Conservation (phyloP, 768 basidiomycete species). For the Suillus cothurnatus region DNA sequence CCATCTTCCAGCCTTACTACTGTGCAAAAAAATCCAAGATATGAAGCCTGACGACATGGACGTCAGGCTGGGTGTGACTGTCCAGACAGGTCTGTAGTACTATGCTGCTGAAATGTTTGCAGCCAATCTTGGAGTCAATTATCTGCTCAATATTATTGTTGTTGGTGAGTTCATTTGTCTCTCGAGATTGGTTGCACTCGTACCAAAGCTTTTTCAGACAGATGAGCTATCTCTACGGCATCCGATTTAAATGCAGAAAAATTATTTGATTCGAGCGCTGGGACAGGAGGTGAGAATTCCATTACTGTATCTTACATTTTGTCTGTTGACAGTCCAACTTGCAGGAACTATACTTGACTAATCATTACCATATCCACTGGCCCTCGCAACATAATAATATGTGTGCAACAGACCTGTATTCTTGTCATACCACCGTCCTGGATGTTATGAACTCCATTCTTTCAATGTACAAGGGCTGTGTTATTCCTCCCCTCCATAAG, state of each 20-base stretch:
- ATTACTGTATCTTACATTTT: background rate
- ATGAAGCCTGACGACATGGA: too few species aligned
- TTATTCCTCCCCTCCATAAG: constrained; percentile 68
- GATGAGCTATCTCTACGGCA: constrained; percentile 86
- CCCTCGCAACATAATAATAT: constrained; percentile 88
- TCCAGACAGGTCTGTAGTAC: too few species aligned
- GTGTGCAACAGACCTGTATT: constrained; percentile 76
- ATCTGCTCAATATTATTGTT: too few species aligned
- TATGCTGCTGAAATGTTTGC: too few species aligned
- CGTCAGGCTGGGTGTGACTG: too few species aligned
- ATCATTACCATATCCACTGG: constrained; percentile 88
- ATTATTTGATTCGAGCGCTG: constrained; percentile 76
- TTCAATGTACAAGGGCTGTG: constrained; percentile 70
- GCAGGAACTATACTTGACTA: constrained; percentile 82
- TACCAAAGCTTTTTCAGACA: too few species aligned
- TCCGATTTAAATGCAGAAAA: constrained; percentile 68
- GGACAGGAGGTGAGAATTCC: constrained; percentile 58
- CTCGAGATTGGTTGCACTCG: too few species aligned
- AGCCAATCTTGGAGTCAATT: too few species aligned
- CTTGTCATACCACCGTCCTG: constrained; percentile 75
- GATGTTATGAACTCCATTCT: constrained; percentile 66
- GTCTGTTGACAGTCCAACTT: constrained; percentile 1
- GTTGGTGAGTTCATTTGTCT: too few species aligned
- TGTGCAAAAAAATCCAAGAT: too few species aligned
- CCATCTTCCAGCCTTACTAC: too few species aligned